Percentiles rank a stretch among this genome's conserved stretches.
Evolutionary conservation across 768 basidiomycete genomes (phyloP).

Genomic region (Tricholoma sp.): DNA sequence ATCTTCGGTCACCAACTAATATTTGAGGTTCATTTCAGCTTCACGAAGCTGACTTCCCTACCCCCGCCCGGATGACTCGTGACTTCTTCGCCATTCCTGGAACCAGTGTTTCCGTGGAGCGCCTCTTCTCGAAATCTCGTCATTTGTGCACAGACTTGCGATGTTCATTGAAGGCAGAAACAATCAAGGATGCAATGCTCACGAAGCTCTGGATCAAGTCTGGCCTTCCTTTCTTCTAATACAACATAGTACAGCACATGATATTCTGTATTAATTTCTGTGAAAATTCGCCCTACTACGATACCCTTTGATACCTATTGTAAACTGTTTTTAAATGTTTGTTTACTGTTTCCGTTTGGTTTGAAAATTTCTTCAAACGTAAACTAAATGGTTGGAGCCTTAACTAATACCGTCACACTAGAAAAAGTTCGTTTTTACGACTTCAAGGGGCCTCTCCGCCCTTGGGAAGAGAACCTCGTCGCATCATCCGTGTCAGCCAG

Average conservation of each 20-base stretch:
- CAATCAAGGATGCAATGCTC: constrained; percentile 21
- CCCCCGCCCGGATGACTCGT: neutral
- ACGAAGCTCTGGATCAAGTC: constrained; percentile 26
- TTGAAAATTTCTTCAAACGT: constrained; percentile 11
- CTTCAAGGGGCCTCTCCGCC: too few relatives aligned
- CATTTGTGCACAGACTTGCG: constrained; percentile 25
- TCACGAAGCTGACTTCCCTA: neutral
- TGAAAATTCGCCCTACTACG: constrained; percentile 5
- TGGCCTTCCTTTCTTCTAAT: constrained; percentile 15
- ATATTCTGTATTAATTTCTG: neutral
- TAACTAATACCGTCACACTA: constrained; percentile 5
- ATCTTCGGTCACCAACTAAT: neutral
- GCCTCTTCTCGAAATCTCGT: constrained; percentile 22
- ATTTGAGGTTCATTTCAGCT: constrained; percentile 3
- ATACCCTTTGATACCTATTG: constrained; percentile 2
- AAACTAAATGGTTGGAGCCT: constrained; percentile 26
- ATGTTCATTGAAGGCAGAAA: constrained; percentile 23
- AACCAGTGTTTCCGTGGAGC: constrained; percentile 20
- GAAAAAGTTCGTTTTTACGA: too few relatives aligned
- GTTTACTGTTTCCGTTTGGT: constrained; percentile 19
- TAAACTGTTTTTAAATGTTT: constrained; percentile 20
- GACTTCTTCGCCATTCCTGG: constrained; percentile 15
- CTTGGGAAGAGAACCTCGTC: too few relatives aligned
- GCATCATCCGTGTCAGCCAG: too few relatives aligned
- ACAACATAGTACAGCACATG: neutral